Conservation (phyloP, 495 filamentous ascomycete species). For the Hyaloscypha variabilis region DNA sequence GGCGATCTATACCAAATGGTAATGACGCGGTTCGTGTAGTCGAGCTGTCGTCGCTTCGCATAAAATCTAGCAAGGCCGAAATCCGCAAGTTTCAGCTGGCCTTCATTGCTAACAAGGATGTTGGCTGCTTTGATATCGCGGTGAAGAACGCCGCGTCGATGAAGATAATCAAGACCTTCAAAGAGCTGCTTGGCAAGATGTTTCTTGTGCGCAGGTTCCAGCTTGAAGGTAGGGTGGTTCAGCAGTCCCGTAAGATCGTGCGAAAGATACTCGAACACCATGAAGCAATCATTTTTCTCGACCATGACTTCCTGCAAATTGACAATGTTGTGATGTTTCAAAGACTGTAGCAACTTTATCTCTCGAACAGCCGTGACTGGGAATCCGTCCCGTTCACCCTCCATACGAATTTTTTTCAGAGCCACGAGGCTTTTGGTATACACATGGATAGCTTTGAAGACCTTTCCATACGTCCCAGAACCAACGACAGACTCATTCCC, state of each 20-base stretch:
- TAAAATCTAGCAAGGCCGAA: constrained; percentile 98
- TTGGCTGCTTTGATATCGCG: constrained; percentile 96
- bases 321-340: constrained; percentile 92
- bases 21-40: constrained; percentile 98
- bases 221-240: constrained; percentile 90
- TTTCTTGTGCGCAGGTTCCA: constrained; percentile 88
- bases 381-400: constrained; percentile 95
- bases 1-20: constrained; percentile 97
- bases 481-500: constrained; percentile 94
- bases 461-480: constrained; percentile 94
- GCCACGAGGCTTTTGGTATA: constrained; percentile 91
- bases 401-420: constrained; percentile 93
- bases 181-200: constrained; percentile 93
- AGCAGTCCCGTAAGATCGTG: constrained; percentile 89
- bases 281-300: constrained; percentile 97
- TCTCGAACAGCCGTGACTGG: constrained; percentile 96
- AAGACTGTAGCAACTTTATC: constrained; percentile 91
- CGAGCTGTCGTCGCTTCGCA: constrained; percentile 86
- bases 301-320: constrained; percentile 95
- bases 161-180: constrained; percentile 91
- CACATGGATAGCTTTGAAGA: constrained; percentile 97
- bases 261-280: constrained; percentile 99
- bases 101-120: constrained; percentile 87
- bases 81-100: constrained; percentile 90
- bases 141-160: constrained; percentile 90